Evolutionary conservation across 2,329 filamentous ascomycete genomes (phyloP).

Genomic region (Pseudohalonectria lignicola): DNA sequence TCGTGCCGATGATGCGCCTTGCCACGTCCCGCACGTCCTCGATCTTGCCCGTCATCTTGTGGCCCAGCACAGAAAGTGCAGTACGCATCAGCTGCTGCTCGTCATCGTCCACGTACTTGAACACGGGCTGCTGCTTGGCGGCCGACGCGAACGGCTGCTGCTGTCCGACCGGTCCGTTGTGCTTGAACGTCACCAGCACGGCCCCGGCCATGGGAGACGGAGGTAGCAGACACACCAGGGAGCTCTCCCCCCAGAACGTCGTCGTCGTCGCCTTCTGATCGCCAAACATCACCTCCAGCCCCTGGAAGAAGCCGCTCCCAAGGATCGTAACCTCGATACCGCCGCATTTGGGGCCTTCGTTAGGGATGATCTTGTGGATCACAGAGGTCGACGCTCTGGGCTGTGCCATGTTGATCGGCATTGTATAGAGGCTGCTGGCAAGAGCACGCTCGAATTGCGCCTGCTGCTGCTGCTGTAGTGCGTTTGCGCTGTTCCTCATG

Average conservation of each 20-base stretch:
- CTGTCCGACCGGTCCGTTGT: constrained; percentile 23
- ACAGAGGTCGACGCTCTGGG: constrained; percentile 40
- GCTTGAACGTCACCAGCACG: constrained; percentile 61
- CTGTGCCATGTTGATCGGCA: constrained; percentile 36
- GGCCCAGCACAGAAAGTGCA: constrained; percentile 51
- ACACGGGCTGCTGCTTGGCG: constrained; percentile 35
- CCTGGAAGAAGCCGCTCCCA: constrained; percentile 68
- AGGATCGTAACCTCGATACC: constrained; percentile 82
- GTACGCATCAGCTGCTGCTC: constrained; percentile 58
- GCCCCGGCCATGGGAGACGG: constrained; percentile 56
- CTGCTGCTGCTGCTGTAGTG: constrained; percentile 28
- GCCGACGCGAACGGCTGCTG: constrained; percentile 17
- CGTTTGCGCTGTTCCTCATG: constrained; percentile 32
- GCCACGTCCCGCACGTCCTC: constrained; percentile 52
- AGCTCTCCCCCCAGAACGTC: constrained; percentile 69
- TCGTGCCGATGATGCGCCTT: constrained; percentile 45
- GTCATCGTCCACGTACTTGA: constrained; percentile 66
- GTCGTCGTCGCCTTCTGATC: constrained; percentile 53
- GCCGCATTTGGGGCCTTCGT: constrained; percentile 69
- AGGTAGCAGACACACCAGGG: constrained; percentile 69
- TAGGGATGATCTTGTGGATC: constrained; percentile 76
- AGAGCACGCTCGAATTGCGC: constrained; percentile 36
- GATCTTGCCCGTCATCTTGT: constrained; percentile 53
- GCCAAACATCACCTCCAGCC: constrained; percentile 77
- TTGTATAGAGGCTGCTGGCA: constrained; percentile 35